Evolutionary conservation across 2,329 filamentous ascomycete genomes (phyloP).

Genomic region (Neonectria coccinea): DNA sequence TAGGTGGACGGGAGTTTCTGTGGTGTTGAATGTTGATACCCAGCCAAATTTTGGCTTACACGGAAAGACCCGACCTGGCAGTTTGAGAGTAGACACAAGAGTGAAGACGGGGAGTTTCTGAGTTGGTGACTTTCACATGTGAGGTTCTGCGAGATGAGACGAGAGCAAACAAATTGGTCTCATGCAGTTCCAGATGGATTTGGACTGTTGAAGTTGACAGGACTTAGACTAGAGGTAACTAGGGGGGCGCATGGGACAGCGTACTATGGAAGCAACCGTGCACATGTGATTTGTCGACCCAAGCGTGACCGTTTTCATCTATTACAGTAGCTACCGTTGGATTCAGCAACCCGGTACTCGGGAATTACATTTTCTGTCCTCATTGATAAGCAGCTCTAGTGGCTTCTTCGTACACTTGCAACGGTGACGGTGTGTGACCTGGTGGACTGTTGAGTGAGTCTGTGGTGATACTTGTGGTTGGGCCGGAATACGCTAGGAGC

Average conservation of each 20-base stretch:
- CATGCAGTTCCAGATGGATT: neutral
- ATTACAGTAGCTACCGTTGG: neutral
- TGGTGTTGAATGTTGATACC: neutral
- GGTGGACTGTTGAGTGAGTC: neutral
- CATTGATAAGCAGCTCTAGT: neutral
- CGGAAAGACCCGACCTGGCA: neutral
- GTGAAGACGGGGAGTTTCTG: neutral
- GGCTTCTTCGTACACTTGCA: constrained; percentile 6
- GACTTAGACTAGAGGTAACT: neutral
- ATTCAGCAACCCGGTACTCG: neutral
- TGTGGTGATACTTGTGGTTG: neutral
- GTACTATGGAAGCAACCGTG: constrained; percentile 7
- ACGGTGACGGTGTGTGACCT: constrained; percentile 16
- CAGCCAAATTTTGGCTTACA: neutral
- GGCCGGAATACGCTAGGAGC: neutral
- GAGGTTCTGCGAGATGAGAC: neutral
- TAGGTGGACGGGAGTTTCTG: neutral
- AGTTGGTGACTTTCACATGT: neutral
- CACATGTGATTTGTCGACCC: constrained; percentile 13
- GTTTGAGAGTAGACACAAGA: neutral
- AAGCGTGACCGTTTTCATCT: constrained; percentile 8
- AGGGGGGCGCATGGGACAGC: neutral
- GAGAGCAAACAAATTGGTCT: neutral
- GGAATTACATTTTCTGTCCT: no score
- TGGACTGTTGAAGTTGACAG: neutral